phyloP scores from a whole-genome alignment of 352 stramenopile species.

The Albugo candida region DNA sequence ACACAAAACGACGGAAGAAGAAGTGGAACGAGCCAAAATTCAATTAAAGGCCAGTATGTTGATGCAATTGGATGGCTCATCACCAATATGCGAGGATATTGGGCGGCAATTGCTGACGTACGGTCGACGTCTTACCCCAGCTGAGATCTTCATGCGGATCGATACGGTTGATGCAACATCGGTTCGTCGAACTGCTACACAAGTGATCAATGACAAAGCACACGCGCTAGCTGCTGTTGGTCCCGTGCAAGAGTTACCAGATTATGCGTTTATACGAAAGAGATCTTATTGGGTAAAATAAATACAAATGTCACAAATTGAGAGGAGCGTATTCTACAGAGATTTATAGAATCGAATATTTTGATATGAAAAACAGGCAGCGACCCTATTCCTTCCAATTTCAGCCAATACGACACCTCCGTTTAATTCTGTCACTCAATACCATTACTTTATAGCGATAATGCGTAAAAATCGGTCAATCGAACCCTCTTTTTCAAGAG shows the following conservation, averaged over 20 bases:
- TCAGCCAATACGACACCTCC: too few relatives aligned
- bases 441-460: too few relatives aligned
- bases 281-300: slow-evolving; percentile 88
- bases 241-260: slow-evolving; percentile 95
- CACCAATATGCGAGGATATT: slow-evolving; percentile 98
- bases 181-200: slow-evolving; percentile 74
- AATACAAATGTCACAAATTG: too few relatives aligned
- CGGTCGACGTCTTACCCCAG: slow-evolving; percentile 90
- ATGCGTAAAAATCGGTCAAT: too few relatives aligned
- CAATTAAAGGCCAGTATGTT: slow-evolving; percentile 99
- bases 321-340: too few relatives aligned
- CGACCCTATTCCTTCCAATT: too few relatives aligned
- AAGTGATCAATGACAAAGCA: slow-evolving; percentile 97
- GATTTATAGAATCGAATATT: too few relatives aligned
- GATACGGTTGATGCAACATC: slow-evolving; percentile 93
- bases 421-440: too few relatives aligned
- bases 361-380: too few relatives aligned
- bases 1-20: slow-evolving; percentile 92
- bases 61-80: slow-evolving; percentile 97
- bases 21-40: slow-evolving; percentile 95
- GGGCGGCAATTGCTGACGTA: slow-evolving; percentile 96
- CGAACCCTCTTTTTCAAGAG: too few relatives aligned
- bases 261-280: slow-evolving; percentile 99
- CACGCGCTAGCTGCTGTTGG: slow-evolving; percentile 94
- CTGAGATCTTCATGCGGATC: slow-evolving; percentile 98